Evolutionary conservation across 2,329 filamentous ascomycete genomes (phyloP).

Genomic region (Dactylella cylindrospora): DNA sequence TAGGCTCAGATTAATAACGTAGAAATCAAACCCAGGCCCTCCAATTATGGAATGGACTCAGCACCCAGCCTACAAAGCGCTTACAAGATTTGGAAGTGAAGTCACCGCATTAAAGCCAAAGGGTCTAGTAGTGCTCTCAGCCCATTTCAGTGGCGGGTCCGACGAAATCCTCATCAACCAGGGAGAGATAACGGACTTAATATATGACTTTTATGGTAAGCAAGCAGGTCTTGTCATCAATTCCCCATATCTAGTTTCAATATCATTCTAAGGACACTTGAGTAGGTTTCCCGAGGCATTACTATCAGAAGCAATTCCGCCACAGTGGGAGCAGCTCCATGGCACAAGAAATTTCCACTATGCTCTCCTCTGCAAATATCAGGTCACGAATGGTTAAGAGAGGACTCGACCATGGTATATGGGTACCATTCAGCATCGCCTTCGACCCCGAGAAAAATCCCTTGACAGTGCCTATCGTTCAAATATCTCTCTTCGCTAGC

Average conservation of each 20-base stretch:
- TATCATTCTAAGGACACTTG: neutral
- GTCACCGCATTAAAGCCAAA: slow-evolving; percentile 72
- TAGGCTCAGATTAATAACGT: no score
- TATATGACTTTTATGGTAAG: slow-evolving; percentile 39
- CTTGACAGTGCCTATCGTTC: slow-evolving; percentile 67
- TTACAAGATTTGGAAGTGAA: slow-evolving; percentile 67
- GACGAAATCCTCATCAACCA: slow-evolving; percentile 33
- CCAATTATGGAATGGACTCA: slow-evolving; percentile 65
- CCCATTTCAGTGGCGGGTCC: slow-evolving; percentile 58
- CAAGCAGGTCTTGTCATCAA: neutral
- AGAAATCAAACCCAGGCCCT: slow-evolving; percentile 7
- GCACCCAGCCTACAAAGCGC: slow-evolving; percentile 67
- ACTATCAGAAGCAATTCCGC: slow-evolving; percentile 68
- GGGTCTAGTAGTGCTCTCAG: slow-evolving; percentile 74
- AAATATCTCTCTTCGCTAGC: slow-evolving; percentile 68
- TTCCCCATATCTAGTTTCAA: neutral
- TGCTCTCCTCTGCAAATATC: slow-evolving; percentile 62
- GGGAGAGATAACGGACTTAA: slow-evolving; percentile 26
- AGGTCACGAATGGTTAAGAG: slow-evolving; percentile 62
- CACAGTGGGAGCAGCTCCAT: slow-evolving; percentile 64
- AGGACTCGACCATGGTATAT: slow-evolving; percentile 75
- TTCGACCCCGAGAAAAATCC: slow-evolving; percentile 65
- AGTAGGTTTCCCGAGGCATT: slow-evolving; percentile 66
- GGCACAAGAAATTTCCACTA: slow-evolving; percentile 61
- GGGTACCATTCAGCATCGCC: slow-evolving; percentile 65